Percentiles rank a stretch among this genome's conserved stretches.
Conservation (phyloP, 331 rosid species). For the Prunus yedoensis region DNA sequence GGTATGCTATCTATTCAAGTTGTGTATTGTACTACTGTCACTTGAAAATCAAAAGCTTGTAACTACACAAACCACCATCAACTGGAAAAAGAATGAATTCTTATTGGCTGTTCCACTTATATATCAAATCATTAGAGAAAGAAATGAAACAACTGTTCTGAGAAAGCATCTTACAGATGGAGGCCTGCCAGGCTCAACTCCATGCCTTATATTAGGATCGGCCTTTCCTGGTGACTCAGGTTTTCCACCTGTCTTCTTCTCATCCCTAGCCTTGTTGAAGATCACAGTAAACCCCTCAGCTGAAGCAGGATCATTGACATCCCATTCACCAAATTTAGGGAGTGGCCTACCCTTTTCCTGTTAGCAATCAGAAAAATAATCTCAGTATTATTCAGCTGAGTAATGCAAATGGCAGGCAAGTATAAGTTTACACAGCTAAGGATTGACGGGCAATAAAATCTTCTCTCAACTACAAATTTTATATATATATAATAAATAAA, state of each 20-base stretch:
- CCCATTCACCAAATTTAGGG: slow-evolving; percentile 99
- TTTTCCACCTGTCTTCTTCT: slow-evolving; percentile 94
- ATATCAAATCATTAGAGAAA: background rate
- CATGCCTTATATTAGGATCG: slow-evolving; percentile 56
- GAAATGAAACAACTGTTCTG: background rate
- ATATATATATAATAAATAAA: no score
- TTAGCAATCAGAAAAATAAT: background rate
- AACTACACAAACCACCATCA: background rate
- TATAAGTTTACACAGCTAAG: background rate
- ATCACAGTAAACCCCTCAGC: slow-evolving; percentile 98
- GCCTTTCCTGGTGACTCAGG: slow-evolving; percentile 86
- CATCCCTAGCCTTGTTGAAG: slow-evolving; percentile 95
- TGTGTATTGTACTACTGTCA: background rate
- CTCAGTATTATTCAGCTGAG: slow-evolving; percentile 1
- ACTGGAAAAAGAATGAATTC: background rate
- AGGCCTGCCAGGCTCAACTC: slow-evolving; percentile 63
- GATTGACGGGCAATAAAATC: background rate
- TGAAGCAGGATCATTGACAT: slow-evolving; percentile 96
- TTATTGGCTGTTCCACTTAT: background rate
- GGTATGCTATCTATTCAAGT: background rate
- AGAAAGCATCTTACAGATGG: slow-evolving; percentile 58
- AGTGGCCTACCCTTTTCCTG: slow-evolving; percentile 94
- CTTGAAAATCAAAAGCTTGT: slow-evolving; percentile 1
- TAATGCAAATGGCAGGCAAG: background rate
- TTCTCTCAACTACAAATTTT: background rate